A percentile compares a stretch with the other conserved stretches of the same genome.
Conservation (phyloP, 2,329 filamentous ascomycete species). For the Macrophomina phaseolina region DNA sequence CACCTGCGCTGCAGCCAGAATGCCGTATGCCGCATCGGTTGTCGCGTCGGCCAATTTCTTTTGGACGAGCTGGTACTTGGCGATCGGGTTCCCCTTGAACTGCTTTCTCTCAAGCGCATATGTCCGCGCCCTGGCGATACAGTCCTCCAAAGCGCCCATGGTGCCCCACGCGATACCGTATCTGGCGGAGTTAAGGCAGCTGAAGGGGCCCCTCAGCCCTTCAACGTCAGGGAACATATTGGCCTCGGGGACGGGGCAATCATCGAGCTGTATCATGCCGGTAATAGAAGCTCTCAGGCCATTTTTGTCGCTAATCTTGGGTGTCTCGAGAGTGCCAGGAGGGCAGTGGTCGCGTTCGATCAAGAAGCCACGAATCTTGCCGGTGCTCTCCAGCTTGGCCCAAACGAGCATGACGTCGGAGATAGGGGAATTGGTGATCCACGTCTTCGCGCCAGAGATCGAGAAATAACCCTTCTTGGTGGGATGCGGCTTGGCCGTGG, state of each 20-base stretch:
- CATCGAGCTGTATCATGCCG: slow-evolving; percentile 96
- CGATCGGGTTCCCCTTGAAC: slow-evolving; percentile 94
- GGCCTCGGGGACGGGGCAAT: slow-evolving; percentile 82
- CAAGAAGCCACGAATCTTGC: slow-evolving; percentile 92
- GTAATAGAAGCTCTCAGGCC: slow-evolving; percentile 92
- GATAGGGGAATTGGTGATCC: slow-evolving; percentile 95
- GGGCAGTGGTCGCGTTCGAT: slow-evolving; percentile 86
- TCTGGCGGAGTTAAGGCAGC: slow-evolving; percentile 90
- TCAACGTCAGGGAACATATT: slow-evolving; percentile 96
- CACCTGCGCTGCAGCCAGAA: slow-evolving; percentile 88
- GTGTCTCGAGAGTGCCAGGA: slow-evolving; percentile 87
- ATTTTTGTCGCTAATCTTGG: slow-evolving; percentile 92
- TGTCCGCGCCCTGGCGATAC: slow-evolving; percentile 76
- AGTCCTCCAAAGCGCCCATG: slow-evolving; percentile 94
- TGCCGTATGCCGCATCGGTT: slow-evolving; percentile 89
- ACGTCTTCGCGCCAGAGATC: slow-evolving; percentile 84
- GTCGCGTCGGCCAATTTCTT: slow-evolving; percentile 95
- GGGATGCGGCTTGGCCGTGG: slow-evolving; percentile 80
- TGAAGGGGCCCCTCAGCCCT: slow-evolving; percentile 86
- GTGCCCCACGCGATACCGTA: slow-evolving; percentile 94
- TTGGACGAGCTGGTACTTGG: slow-evolving; percentile 95
- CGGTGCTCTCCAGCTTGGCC: slow-evolving; percentile 90
- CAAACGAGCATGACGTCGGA: slow-evolving; percentile 85
- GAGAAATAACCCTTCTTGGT: slow-evolving; percentile 81
- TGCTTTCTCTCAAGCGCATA: slow-evolving; percentile 95